Evolutionary conservation across 2,329 filamentous ascomycete species (phyloP).

Genomic region (Penicillium sumatraense): DNA sequence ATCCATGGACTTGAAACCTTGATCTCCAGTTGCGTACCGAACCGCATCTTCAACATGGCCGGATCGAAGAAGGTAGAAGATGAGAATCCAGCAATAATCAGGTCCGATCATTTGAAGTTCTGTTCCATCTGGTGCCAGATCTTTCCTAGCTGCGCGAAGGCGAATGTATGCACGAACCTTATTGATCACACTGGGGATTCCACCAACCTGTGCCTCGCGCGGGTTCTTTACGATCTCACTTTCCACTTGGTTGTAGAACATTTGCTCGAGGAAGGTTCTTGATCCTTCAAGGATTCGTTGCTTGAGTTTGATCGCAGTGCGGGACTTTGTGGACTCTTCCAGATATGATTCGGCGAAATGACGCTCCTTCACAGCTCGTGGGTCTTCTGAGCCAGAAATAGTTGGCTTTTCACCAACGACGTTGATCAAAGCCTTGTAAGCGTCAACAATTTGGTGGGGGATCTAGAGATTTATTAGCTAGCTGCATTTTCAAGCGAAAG

Average conservation of each 20-base stretch:
- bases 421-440: constrained; percentile 78
- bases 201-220: constrained; percentile 85
- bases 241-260: constrained; percentile 80
- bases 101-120: constrained; percentile 78
- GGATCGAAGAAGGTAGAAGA: constrained; percentile 87
- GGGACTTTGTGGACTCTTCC: constrained; percentile 71
- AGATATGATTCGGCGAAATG: constrained; percentile 78
- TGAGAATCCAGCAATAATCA: constrained; percentile 90
- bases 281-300: constrained; percentile 82
- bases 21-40: constrained; percentile 79
- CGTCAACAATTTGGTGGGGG: constrained; percentile 75
- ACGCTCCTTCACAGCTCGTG: constrained; percentile 72
- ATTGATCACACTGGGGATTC: constrained; percentile 83
- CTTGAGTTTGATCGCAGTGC: constrained; percentile 68
- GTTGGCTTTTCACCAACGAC: constrained; percentile 75
- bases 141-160: constrained; percentile 76
- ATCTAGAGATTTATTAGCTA: constrained; percentile 53
- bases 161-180: constrained; percentile 93
- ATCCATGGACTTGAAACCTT: constrained; percentile 86
- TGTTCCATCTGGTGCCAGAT: constrained; percentile 79
- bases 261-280: constrained; percentile 76
- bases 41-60: constrained; percentile 84
- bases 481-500: constrained; percentile 2
- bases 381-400: constrained; percentile 62
- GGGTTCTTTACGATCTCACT: constrained; percentile 79